Evolutionary conservation across 768 basidiomycete species (phyloP), one percentile per base, ranked within the genome.

Genomic region (Crepidotus variabilis): DNA sequence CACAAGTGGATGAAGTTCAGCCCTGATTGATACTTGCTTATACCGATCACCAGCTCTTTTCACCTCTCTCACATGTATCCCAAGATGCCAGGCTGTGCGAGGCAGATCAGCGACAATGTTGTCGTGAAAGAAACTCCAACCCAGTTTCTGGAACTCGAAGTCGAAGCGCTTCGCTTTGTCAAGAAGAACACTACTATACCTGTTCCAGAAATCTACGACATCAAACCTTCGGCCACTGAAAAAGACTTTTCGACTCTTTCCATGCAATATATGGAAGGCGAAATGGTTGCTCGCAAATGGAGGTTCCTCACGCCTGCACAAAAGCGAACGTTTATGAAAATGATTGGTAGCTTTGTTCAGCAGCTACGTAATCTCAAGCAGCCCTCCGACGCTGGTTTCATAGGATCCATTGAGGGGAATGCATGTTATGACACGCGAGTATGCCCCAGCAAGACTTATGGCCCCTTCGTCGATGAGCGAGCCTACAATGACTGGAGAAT

Each of bases 21-120:
- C n/a, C n/a, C n/a, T n/a, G n/a, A n/a, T n/a, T n/a, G n/a, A n/a
- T n/a, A n/a, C n/a, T n/a, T n/a, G n/a, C n/a, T n/a, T n/a, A n/a
- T n/a, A n/a, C n/a, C n/a, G n/a, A n/a, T n/a, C n/a, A n/a, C n/a
- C n/a, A n/a, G n/a, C n/a, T n/a, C n/a, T n/a, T n/a, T n/a, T n/a
- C n/a, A n/a, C n/a, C n/a, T n/a, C n/a, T n/a, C 8, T 28, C 28
- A 28, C 8, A 22, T 22, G 39, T 20, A 36, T 62, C 70, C 65
- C 60, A 47, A 8, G 20, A 43, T 43, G 39, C 39, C 18, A 2
- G 14, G 18, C 39, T 3, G 39, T 11, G 39, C 13, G 39, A 3
- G 39, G 5, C 39, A 43, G 39, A 43, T 43, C 18, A 20, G 18
- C 39, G 39, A 14, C 14, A 43, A 14, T 5, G 13, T 20, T 11